phyloP scores from a whole-genome alignment of 352 stramenopile genomes.

The Phytophthora capsici region DNA sequence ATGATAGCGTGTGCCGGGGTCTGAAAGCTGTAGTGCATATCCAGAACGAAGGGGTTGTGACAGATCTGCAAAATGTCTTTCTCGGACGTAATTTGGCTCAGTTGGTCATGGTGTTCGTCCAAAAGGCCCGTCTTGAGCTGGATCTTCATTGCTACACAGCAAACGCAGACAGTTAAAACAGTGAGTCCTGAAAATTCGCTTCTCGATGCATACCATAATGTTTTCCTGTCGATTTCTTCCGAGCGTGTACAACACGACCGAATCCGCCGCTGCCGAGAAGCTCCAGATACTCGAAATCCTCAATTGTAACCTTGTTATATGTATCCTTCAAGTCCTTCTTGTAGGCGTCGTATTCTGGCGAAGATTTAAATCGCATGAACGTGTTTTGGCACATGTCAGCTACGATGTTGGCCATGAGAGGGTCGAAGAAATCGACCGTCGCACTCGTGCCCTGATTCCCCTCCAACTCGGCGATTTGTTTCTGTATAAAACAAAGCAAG shows the following conservation, averaged over 20 bases:
- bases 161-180: slow-evolving; percentile 6
- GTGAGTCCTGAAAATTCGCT: not conserved
- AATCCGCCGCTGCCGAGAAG: slow-evolving; percentile 91
- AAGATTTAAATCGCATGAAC: slow-evolving; percentile 78
- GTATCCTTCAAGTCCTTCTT: slow-evolving; percentile 86
- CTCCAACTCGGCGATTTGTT: slow-evolving; percentile 68
- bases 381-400: slow-evolving; percentile 85
- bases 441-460: slow-evolving; percentile 39
- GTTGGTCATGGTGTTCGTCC: slow-evolving; percentile 85
- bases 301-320: slow-evolving; percentile 88
- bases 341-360: slow-evolving; percentile 70
- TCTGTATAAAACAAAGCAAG: slow-evolving; percentile 36
- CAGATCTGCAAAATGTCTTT: slow-evolving; percentile 90
- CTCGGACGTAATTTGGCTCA: slow-evolving; percentile 89
- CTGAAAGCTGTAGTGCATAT: slow-evolving; percentile 93
- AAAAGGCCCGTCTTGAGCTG: slow-evolving; percentile 91
- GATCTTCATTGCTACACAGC: slow-evolving; percentile 88
- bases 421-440: slow-evolving; percentile 75
- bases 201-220: slow-evolving; percentile 73
- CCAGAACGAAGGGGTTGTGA: slow-evolving; percentile 89
- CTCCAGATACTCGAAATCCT: slow-evolving; percentile 87
- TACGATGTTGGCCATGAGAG: slow-evolving; percentile 70
- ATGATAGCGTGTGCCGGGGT: slow-evolving; percentile 88
- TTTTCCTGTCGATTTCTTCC: slow-evolving; percentile 90
- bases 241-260: slow-evolving; percentile 88